Base-by-base conservation (phyloP, 106 monocot genomes). In the Acorus calamus region DNA sequence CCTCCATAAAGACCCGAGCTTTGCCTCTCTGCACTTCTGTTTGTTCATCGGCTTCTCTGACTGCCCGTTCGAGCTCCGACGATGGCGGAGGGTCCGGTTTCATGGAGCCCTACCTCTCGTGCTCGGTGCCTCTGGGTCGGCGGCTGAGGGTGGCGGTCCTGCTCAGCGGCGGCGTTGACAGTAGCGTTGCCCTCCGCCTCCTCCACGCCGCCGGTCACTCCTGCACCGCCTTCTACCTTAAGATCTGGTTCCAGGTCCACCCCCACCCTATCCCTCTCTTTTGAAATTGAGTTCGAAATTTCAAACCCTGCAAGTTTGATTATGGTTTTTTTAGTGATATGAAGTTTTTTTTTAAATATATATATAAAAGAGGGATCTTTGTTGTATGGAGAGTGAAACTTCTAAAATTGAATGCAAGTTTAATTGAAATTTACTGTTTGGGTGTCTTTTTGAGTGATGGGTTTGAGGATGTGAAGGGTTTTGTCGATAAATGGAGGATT, bases 181-280 rank as follows among this genome's bases (percentile, higher is more conserved):
- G 96, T 77, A 96, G 91, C 69, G 87, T 91, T 50, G 82, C 96
- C 6, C 91, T 96, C 8, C 87, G 96, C 13, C 80, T 96, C 60
- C 85, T 96, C 67, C 91, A 91, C 63, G 96, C 96, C 6, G 91
- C 87, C 10, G 96, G 91, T 5, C 90, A 96, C 76, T 71, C 72
- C 44, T 87, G 91, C 79, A 91, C 91, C 9, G 96, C 96, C 5
- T 94, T 94, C 69, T 94, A 94, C 60, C 94, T 94, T 59, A 94
- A 94, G 56, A 94, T 94, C 41, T 94, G 94, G 94, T 94, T 94
- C 66, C 94, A 94, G 90, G 94, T 94, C 55, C 58, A n/a, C n/a
- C n/a, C n/a, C n/a, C n/a, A n/a, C n/a, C n/a, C 5, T 43, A 6
- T 14, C 50, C 44, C 5, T 28, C 4, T 52, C 4, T 53, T 5